phyloP scores from a whole-genome alignment of 345 rosid genomes.

The Salix dunnii region DNA sequence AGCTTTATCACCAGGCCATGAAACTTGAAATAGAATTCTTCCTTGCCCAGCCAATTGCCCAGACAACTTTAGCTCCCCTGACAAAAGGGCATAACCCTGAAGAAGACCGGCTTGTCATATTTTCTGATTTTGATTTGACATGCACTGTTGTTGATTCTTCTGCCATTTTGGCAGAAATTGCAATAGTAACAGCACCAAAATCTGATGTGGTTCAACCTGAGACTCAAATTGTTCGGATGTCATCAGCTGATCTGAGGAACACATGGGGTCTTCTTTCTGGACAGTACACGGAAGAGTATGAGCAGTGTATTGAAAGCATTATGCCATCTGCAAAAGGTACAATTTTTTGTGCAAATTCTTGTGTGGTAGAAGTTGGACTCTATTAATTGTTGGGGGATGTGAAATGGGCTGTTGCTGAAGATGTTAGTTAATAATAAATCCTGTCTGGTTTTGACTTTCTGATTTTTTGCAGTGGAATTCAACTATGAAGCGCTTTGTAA shows the following conservation, averaged over 20 bases:
- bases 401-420: neutral
- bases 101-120: conserved; percentile 56
- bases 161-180: conserved; percentile 93
- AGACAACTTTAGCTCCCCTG: conserved; percentile 74
- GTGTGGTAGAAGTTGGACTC: neutral
- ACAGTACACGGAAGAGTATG: conserved; percentile 82
- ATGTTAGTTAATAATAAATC: neutral
- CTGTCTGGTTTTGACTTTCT: conserved; percentile 7
- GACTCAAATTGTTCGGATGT: conserved; percentile 54
- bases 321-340: conserved; percentile 63
- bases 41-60: conserved; percentile 66
- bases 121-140: conserved; percentile 95
- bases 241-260: conserved; percentile 72
- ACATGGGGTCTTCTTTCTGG: conserved; percentile 72
- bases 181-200: conserved; percentile 83
- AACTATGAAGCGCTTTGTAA: conserved; percentile 61
- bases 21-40: conserved; percentile 95
- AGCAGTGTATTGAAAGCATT: conserved; percentile 79
- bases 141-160: conserved; percentile 94
- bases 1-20: conserved; percentile 95
- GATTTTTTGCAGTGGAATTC: conserved; percentile 53
- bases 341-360: neutral
- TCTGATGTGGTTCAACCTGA: conserved; percentile 57
- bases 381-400: neutral
- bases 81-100: conserved; percentile 49